Conservation (phyloP, 1,284 basidiomycete species). For the Cryptococcus amylolentus region DNA sequence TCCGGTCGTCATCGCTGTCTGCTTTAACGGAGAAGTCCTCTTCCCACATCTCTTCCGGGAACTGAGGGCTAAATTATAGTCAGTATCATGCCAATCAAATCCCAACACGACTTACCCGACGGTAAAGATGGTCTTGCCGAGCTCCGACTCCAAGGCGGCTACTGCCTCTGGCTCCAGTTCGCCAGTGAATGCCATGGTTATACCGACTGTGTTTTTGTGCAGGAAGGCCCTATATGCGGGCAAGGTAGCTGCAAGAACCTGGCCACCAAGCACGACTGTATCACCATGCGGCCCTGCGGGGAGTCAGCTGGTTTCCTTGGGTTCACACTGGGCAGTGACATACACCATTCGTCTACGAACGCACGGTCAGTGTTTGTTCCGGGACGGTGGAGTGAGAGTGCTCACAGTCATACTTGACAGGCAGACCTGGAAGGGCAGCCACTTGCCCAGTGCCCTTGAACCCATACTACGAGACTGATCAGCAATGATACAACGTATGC, state of each 20-base stretch:
- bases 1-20: slow-evolving; percentile 16
- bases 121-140: slow-evolving; percentile 18
- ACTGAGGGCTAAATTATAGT: slow-evolving; percentile 12
- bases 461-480: slow-evolving; percentile 3
- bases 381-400: neutral
- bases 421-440: slow-evolving; percentile 9
- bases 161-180: slow-evolving; percentile 17
- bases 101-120: slow-evolving; percentile 14
- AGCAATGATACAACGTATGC: too few relatives aligned
- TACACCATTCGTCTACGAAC: too few relatives aligned
- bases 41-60: slow-evolving; percentile 10
- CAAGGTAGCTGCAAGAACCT: too few relatives aligned
- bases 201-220: neutral
- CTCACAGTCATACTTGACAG: slow-evolving; percentile 19
- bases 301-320: too few relatives aligned
- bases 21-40: slow-evolving; percentile 4
- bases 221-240: too few relatives aligned
- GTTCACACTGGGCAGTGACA: too few relatives aligned
- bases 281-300: too few relatives aligned
- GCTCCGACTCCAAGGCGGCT: slow-evolving; percentile 7
- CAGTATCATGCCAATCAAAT: neutral
- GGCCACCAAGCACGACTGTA: too few relatives aligned
- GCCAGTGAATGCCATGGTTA: slow-evolving; percentile 8
- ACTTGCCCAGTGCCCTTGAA: slow-evolving; percentile 9
- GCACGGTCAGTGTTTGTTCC: too few relatives aligned